These are phyloP conservation scores for Neoboletus magnificus DNA, from an alignment of 768 basidiomycete species.

Conservation along the genomic window DNA sequence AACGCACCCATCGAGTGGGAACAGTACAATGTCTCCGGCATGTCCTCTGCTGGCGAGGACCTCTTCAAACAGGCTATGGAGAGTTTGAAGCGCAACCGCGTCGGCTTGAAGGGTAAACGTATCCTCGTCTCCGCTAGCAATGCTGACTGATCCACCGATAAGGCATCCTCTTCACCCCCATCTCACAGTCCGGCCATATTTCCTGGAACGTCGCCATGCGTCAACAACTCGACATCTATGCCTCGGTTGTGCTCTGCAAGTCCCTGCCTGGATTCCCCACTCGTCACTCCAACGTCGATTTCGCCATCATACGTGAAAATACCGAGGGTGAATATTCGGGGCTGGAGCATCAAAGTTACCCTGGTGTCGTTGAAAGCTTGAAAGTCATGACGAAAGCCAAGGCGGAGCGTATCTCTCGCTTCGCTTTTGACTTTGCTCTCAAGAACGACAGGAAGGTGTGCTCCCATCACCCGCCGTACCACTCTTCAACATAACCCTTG, in stretches of 20 bases:
- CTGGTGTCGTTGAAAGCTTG: slow-evolving; percentile 96
- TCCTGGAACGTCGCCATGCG: slow-evolving; percentile 99
- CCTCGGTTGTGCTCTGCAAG: slow-evolving; percentile 97
- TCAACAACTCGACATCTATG: slow-evolving; percentile 98
- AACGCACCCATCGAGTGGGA: slow-evolving; percentile 99
- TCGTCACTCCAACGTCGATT: slow-evolving; percentile 94
- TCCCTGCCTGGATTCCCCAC: slow-evolving; percentile 95
- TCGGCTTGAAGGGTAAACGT: slow-evolving; percentile 89
- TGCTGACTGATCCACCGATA: slow-evolving; percentile 4
- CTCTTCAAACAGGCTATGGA: slow-evolving; percentile 99
- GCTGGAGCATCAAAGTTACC: slow-evolving; percentile 95
- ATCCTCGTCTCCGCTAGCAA: neutral
- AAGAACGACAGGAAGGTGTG: slow-evolving; percentile 96
- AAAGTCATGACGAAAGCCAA: slow-evolving; percentile 96
- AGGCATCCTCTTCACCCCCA: slow-evolving; percentile 99
- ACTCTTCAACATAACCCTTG: neutral
- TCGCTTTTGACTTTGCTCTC: slow-evolving; percentile 97
- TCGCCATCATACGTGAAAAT: slow-evolving; percentile 99
- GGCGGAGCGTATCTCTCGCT: slow-evolving; percentile 93
- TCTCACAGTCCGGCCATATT: slow-evolving; percentile 93
- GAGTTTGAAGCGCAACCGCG: slow-evolving; percentile 93
- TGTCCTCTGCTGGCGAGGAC: slow-evolving; percentile 90
- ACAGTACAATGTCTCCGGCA: slow-evolving; percentile 95
- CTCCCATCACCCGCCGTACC: neutral
- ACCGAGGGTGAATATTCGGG: slow-evolving; percentile 99